Evolutionary conservation across 306 rosid species (phyloP).

Genomic region (Oemleria cerasiformis): DNA sequence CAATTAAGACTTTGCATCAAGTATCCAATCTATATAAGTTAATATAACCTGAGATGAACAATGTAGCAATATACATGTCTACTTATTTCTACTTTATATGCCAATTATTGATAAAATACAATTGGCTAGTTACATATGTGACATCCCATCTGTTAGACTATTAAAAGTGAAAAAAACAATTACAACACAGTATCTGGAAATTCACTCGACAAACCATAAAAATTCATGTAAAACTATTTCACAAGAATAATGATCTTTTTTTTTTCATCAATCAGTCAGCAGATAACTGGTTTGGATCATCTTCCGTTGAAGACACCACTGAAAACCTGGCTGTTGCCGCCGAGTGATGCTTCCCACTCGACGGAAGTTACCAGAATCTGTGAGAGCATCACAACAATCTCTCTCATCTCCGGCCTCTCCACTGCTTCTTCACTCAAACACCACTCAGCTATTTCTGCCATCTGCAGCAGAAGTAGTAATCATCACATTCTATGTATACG

Average conservation of each 20-base stretch:
- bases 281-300: conserved; percentile 34
- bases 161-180: neutral
- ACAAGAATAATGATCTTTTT: neutral
- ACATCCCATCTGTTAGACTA: neutral
- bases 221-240: neutral
- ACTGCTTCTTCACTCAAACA: conserved; percentile 65
- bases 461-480: conserved; percentile 31
- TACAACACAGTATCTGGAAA: neutral
- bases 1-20: no score
- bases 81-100: neutral
- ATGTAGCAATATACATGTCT: no score
- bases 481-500: neutral
- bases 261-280: neutral
- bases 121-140: neutral
- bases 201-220: neutral
- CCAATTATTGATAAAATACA: neutral
- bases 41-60: no score
- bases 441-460: conserved; percentile 57
- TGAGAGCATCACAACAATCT: conserved; percentile 45
- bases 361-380: conserved; percentile 43
- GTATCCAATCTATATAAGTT: no score
- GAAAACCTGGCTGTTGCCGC: conserved; percentile 68
- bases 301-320: conserved; percentile 60
- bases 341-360: conserved; percentile 81
- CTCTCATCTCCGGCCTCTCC: conserved; percentile 76